phyloP scores from a whole-genome alignment of 2,329 filamentous ascomycete genomes.

The Aspergillus pseudonomiae region DNA sequence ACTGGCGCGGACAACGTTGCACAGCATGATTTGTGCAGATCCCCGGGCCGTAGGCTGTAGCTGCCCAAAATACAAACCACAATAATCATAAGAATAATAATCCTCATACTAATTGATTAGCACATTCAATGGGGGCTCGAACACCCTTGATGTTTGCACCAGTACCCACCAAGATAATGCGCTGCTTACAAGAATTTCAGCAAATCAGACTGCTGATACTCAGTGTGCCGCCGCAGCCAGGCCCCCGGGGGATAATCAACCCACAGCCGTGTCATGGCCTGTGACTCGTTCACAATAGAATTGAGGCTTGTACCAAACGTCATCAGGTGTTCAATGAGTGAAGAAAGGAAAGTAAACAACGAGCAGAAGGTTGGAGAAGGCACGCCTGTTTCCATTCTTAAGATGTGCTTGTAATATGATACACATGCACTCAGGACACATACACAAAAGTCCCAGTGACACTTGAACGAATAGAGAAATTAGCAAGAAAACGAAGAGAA shows the following conservation, averaged over 20 bases:
- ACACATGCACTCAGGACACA: constrained; percentile 15
- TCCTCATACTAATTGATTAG: neutral
- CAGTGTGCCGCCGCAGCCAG: constrained; percentile 19
- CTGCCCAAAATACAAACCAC: constrained; percentile 23
- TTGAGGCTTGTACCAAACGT: constrained; percentile 12
- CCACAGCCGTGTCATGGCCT: constrained; percentile 13
- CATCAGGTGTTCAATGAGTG: neutral
- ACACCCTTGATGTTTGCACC: constrained; percentile 22
- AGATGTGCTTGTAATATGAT: constrained; percentile 17
- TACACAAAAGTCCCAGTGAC: constrained; percentile 24
- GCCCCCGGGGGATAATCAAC: constrained; percentile 18
- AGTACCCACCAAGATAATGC: constrained; percentile 25
- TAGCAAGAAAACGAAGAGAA: constrained; percentile 22
- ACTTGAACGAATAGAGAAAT: constrained; percentile 20
- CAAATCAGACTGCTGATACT: constrained; percentile 21
- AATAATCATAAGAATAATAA: neutral
- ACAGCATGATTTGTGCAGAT: constrained; percentile 27
- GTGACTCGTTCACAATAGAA: constrained; percentile 12
- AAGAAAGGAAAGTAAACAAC: neutral
- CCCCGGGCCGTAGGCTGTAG: constrained; percentile 17
- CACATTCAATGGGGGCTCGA: constrained; percentile 17
- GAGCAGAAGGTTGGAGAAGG: constrained; percentile 9
- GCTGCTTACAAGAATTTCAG: constrained; percentile 12
- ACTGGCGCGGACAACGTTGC: constrained; percentile 24
- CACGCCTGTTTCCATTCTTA: constrained; percentile 20